A percentile compares a stretch with the other conserved stretches of the same genome.
These are phyloP conservation scores for Massospora cicadina DNA, from an alignment of 371 early-diverging fungal species.

Conservation along the genomic window DNA sequence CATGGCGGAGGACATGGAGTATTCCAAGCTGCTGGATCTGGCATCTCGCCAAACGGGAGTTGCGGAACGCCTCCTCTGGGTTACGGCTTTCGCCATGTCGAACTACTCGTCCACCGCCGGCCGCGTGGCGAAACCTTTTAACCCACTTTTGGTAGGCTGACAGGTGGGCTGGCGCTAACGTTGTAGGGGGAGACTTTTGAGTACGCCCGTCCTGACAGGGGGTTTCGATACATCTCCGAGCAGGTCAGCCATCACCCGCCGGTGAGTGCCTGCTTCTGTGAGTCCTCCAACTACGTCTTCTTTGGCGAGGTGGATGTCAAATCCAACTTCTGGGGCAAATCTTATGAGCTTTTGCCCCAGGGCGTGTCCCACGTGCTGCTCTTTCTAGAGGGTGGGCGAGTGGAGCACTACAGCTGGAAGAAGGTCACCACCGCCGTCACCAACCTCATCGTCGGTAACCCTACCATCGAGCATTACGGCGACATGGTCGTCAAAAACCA, in stretches of 20 bases:
- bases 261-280: constrained; percentile 65
- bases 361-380: constrained; percentile 60
- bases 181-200: constrained; percentile 67
- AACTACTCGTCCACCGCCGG: constrained; percentile 62
- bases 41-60: constrained; percentile 35
- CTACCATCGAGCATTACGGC: constrained; percentile 65
- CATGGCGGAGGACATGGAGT: constrained; percentile 70
- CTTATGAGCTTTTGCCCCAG: constrained; percentile 53
- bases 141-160: constrained; percentile 43
- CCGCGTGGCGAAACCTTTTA: constrained; percentile 69
- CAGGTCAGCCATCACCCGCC: constrained; percentile 75
- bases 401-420: constrained; percentile 64
- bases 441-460: constrained; percentile 65
- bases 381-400: constrained; percentile 14
- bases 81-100: constrained; percentile 70
- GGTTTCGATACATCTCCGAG: constrained; percentile 59
- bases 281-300: constrained; percentile 52
- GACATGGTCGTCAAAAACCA: constrained; percentile 59
- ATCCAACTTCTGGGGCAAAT: constrained; percentile 64
- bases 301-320: constrained; percentile 64
- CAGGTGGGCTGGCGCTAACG: background rate
- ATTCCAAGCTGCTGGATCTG: constrained; percentile 48
- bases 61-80: constrained; percentile 45
- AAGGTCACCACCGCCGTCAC: constrained; percentile 68
- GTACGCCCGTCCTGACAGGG: constrained; percentile 51